Evolutionary conservation across 306 rosid genomes (phyloP).

Genomic region (Neltuma alba): DNA sequence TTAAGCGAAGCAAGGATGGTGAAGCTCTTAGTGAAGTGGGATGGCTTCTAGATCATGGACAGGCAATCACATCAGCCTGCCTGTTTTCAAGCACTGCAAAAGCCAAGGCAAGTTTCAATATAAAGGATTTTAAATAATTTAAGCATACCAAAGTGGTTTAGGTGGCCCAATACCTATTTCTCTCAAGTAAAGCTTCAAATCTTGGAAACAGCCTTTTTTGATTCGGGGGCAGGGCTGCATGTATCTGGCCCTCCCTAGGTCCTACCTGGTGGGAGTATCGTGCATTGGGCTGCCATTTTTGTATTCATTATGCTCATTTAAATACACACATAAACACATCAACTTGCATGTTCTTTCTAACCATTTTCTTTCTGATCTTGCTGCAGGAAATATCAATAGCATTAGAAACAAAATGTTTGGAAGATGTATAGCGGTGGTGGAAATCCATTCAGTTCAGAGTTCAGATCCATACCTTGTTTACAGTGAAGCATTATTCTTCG

Average conservation of each 20-base stretch:
- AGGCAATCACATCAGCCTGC: constrained; percentile 78
- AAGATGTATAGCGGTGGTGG: constrained; percentile 34
- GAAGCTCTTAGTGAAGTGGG: constrained; percentile 76
- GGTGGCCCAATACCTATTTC: background rate
- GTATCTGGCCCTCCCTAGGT: no score
- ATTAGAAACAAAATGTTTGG: constrained; percentile 51
- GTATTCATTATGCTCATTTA: background rate
- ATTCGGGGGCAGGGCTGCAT: no score
- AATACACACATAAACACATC: background rate
- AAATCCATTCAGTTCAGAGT: constrained; percentile 7
- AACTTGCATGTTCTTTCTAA: constrained; percentile 15
- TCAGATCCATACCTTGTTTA: constrained; percentile 5
- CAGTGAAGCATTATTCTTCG: background rate
- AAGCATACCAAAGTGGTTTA: background rate
- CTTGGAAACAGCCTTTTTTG: no score
- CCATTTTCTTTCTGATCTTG: background rate
- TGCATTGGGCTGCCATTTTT: no score
- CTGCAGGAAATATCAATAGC: constrained; percentile 75
- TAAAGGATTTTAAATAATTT: constrained; percentile 3
- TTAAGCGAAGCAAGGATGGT: constrained; percentile 57
- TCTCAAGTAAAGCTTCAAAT: background rate
- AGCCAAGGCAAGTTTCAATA: constrained; percentile 67
- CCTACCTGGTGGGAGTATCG: no score
- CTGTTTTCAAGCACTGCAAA: constrained; percentile 63
- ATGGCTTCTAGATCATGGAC: constrained; percentile 78